Percentiles rank a stretch among this genome's conserved stretches.
These are phyloP conservation scores for Ophiostoma pallidulum DNA, from an alignment of 2,329 filamentous ascomycete genomes.

Conservation along the genomic window DNA sequence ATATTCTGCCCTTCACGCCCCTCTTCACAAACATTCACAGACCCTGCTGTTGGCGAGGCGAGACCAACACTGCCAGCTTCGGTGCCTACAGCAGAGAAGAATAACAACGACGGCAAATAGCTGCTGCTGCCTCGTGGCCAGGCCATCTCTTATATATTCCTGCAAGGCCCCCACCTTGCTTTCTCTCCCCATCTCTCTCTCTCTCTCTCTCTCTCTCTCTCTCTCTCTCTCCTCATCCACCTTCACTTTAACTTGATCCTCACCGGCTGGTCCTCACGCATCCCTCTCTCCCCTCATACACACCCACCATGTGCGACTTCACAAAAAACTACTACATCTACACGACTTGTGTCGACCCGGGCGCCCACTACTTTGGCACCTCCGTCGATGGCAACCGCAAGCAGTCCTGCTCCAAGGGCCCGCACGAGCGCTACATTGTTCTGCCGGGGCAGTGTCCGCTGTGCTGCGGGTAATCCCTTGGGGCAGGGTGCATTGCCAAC, in stretches of 20 bases:
- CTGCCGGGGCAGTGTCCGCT: conserved; percentile 53
- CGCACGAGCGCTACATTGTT: conserved; percentile 67
- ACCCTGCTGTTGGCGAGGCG: no score
- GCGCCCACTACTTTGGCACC: conserved; percentile 61
- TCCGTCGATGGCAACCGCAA: conserved; percentile 56
- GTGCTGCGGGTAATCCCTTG: conserved; percentile 28
- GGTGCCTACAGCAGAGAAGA: no score
- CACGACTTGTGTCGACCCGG: conserved; percentile 58
- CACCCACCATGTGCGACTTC: conserved; percentile 48
- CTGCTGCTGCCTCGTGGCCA: no score
- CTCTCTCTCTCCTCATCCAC: neutral
- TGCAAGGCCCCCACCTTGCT: no score
- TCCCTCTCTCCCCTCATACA: neutral
- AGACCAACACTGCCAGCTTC: no score
- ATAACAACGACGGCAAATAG: no score
- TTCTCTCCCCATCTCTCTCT: neutral
- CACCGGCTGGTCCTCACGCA: no score
- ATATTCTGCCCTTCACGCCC: no score
- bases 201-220: neutral
- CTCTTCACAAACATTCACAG: no score
- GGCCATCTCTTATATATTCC: no score
- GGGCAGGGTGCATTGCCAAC: no score
- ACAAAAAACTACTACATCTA: conserved; percentile 73
- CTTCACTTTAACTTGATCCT: no score
- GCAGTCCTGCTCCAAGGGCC: conserved; percentile 50